Evolutionary conservation across 2,329 filamentous ascomycete species (phyloP).

Genomic region (Fusarium mexicanum): DNA sequence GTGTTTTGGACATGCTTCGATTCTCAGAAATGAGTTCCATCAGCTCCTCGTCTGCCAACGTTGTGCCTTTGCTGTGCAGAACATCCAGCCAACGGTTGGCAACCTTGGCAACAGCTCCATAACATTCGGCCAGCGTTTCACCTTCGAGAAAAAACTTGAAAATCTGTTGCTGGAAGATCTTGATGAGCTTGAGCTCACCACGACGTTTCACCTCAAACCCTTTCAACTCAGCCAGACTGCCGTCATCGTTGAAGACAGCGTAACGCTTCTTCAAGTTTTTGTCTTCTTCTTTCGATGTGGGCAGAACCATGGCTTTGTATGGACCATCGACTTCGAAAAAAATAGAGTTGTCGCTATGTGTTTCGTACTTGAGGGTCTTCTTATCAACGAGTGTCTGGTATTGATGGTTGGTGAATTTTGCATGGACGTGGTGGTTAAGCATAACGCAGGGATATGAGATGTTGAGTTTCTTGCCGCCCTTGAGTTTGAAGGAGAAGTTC

Average conservation of each 20-base stretch:
- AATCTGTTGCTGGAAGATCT: slow-evolving; percentile 98
- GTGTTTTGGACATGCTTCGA: slow-evolving; percentile 94
- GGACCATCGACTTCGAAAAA: slow-evolving; percentile 99
- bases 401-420: slow-evolving; percentile 94
- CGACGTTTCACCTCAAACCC: slow-evolving; percentile 97
- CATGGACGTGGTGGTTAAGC: slow-evolving; percentile 97
- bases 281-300: slow-evolving; percentile 98
- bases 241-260: slow-evolving; percentile 98
- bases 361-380: slow-evolving; percentile 88
- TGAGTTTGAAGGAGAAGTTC: slow-evolving; percentile 93
- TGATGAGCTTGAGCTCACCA: slow-evolving; percentile 98
- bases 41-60: slow-evolving; percentile 93
- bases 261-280: slow-evolving; percentile 99
- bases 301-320: slow-evolving; percentile 96
- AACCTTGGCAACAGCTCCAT: slow-evolving; percentile 89
- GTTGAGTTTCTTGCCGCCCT: slow-evolving; percentile 94
- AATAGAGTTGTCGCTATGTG: slow-evolving; percentile 97
- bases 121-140: slow-evolving; percentile 86
- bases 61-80: slow-evolving; percentile 85
- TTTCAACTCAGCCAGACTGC: slow-evolving; percentile 92
- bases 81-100: slow-evolving; percentile 98
- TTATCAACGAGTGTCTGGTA: slow-evolving; percentile 90
- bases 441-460: slow-evolving; percentile 99
- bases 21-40: slow-evolving; percentile 99
- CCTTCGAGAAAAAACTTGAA: slow-evolving; percentile 99